A percentile compares a stretch with the other conserved stretches of the same genome.
These are phyloP conservation scores for Aspergillus taichungensis DNA, from an alignment of 495 filamentous ascomycete species.

Conservation along the genomic window DNA sequence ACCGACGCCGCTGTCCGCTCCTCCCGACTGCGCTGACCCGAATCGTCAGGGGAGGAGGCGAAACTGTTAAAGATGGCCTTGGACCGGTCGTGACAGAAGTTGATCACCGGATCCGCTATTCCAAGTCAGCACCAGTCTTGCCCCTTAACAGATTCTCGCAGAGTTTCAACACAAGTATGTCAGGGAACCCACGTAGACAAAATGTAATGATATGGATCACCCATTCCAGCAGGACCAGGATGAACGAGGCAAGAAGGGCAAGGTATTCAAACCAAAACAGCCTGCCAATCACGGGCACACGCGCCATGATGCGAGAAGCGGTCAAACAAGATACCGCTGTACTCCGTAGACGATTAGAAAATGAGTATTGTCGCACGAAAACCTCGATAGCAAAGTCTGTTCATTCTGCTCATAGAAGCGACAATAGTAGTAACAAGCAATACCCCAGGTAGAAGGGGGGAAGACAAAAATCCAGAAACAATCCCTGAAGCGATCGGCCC, in stretches of 20 bases:
- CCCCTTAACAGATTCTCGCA: not conserved
- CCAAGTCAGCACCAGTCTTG: conserved; percentile 12
- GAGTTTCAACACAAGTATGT: not conserved
- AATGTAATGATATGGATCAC: conserved; percentile 83
- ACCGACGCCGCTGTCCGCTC: conserved; percentile 38
- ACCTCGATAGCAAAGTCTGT: too few species aligned
- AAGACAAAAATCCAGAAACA: conserved; percentile 2
- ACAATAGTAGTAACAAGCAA: too few species aligned
- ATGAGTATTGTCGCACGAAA: not conserved
- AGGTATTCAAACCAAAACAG: conserved; percentile 77
- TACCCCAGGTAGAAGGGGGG: not conserved
- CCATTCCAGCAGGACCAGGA: conserved; percentile 71
- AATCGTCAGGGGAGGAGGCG: conserved; percentile 59
- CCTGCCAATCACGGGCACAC: conserved; percentile 75
- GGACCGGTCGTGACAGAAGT: conserved; percentile 74
- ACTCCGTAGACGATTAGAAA: conserved; percentile 1
- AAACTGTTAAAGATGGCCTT: conserved; percentile 74
- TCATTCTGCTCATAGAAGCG: too few species aligned
- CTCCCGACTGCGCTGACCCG: conserved; percentile 44
- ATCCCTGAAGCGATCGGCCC: not conserved
- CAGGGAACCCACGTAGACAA: conserved; percentile 60
- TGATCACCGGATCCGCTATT: conserved; percentile 66
- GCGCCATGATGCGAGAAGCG: conserved; percentile 44
- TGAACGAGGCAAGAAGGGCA: conserved; percentile 71
- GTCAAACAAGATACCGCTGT: conserved; percentile 1